Base-by-base conservation (phyloP, 495 filamentous ascomycete species). In the Aspergillus carlsbadensis region DNA sequence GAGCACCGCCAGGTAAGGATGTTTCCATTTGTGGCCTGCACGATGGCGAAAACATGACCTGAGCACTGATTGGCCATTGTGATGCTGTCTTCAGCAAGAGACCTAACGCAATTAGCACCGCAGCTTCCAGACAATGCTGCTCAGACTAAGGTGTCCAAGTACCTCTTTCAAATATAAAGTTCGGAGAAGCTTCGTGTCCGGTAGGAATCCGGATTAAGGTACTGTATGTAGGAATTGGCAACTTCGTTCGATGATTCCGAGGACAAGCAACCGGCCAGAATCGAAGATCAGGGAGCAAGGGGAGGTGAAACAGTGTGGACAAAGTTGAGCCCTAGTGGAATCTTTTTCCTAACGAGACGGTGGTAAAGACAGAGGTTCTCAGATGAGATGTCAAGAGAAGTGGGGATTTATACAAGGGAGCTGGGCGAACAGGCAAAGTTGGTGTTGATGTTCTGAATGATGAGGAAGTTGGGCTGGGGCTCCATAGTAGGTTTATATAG, bases 1-100 rank as follows among this genome's bases (percentile, higher is more conserved):
- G 72, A 77, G 59, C 76, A 79, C 11, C 71, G 73, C 73, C 75
- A 79, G 37, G 75, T 74, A 50, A 79, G 64, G 57, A 79, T 75
- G 49, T 76, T 79, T 44, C 76, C 76, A 60, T 78, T 77, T 34
- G 73, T 73, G 11, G 71, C 68, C 59, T 78, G 76, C 18, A 77
- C 64, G 48, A 78, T 76, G 62, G 69, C 71, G 47, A 77, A 78
- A 26, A 62, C 53, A 51, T 78, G 76, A 52, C 75, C 75, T 42
- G 73, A 70, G 59, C 76, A 78, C 47, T 76, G 71, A 59, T 78
- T 78, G 55, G 75, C 74, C 76, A 78, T 78, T 41, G 20, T 72
- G 41, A 34, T 55, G 33, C 33, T 59, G 35, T 46, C 17, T n/a
- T 31, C 7, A 11, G 8, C 18, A 15, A 26, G 11, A 11, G 24